Base-by-base conservation (phyloP, 2,329 filamentous ascomycete genomes). In the Colletotrichum viniferum region DNA sequence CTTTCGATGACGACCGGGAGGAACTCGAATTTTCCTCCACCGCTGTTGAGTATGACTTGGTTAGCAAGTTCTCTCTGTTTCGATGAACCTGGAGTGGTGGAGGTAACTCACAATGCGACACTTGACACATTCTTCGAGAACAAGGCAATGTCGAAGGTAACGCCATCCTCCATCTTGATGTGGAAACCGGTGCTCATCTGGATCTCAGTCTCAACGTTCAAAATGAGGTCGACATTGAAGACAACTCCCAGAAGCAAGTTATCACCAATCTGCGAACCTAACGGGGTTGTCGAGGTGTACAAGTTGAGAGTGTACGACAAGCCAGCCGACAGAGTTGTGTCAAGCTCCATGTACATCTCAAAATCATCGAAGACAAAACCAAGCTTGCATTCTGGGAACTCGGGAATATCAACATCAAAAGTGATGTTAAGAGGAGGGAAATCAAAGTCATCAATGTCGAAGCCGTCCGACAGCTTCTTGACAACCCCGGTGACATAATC, bases 21-120 rank as follows among this genome's bases (percentile, higher is more conserved):
- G 75, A 92, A 91, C 74, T 92, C 90, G 74, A 91, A 91, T 16
- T 85, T 80, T 1, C 87, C 90, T 7, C 89, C 89, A 5, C 88
- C 86, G 60, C 88, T 90, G 71, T 52, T 48, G 66, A 12, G 69
- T 18, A 14, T 62, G 24, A 4, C 14, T 30, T 10, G 7, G 4
- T 26, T 3, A 58, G 26, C 3, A 58, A 7, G 1, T 1, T 34
- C 7, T 21, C 18, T 12, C 16, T n/a, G 3, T 0, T 61, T 14
- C 7, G 12, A 61, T 12, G 0, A 5, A 24, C 2, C 7, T 34
- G 0, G 8, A 18, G 10, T 12, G 55, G 13, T 63, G 12, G 30
- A 4, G 30, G 4, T 7, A 83, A 21, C 89, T 86, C 82, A 91
- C 89, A 90, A 85, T 4, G 80, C 83, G 9, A 91, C 81, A 2